Evolutionary conservation across 169 alveolate species (phyloP).

Genomic region (Theileria orientalis): DNA sequence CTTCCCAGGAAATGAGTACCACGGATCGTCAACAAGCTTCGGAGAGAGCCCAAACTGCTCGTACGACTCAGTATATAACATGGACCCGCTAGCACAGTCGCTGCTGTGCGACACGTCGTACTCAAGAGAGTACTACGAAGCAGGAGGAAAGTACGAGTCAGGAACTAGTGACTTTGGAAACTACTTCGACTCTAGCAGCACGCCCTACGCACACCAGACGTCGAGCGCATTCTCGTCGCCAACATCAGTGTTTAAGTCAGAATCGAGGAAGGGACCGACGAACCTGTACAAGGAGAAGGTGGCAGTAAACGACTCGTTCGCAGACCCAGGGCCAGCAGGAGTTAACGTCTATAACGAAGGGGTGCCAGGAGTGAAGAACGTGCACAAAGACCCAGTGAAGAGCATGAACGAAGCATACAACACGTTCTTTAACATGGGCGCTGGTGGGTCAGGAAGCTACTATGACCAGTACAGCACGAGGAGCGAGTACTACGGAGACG

Average conservation of each 20-base stretch:
- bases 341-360: not conserved
- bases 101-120: not conserved
- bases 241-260: no score
- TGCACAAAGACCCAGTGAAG: no score
- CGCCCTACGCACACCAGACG: not conserved
- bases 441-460: no score
- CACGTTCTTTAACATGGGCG: no score
- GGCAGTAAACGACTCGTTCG: no score
- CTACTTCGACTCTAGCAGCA: not conserved
- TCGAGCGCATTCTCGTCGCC: not conserved
- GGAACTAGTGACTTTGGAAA: no score
- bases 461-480: not conserved
- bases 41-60: conserved; percentile 1
- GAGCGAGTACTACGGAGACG: not conserved
- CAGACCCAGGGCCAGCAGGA: not conserved
- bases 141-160: no score
- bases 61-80: conserved; percentile 1
- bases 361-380: no score
- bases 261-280: no score
- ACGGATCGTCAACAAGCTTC: conserved; percentile 5
- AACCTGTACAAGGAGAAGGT: no score
- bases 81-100: not conserved
- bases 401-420: not conserved
- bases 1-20: not conserved
- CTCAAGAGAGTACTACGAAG: no score